Percentiles rank a stretch among this genome's conserved stretches.
Evolutionary conservation across 805 yeast genomes (phyloP).

Genomic region (Candida incommunis): DNA sequence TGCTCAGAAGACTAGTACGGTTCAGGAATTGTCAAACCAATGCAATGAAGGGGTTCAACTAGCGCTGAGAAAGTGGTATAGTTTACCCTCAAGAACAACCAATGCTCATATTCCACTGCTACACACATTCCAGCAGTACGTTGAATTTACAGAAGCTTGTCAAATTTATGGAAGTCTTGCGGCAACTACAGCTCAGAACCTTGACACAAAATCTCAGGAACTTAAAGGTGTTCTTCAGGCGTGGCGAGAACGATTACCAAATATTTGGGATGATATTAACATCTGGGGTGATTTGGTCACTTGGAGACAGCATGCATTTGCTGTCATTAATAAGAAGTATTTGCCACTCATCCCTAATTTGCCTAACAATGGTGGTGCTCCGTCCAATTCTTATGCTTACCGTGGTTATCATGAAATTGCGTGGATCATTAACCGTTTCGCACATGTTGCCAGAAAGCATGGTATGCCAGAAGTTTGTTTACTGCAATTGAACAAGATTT

Average conservation of each 20-base stretch:
- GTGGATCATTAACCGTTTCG: slow-evolving; percentile 96
- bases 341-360: slow-evolving; percentile 81
- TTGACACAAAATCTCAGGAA: slow-evolving; percentile 89
- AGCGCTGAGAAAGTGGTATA: slow-evolving; percentile 85
- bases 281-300: slow-evolving; percentile 96
- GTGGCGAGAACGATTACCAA: slow-evolving; percentile 96
- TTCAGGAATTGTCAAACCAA: slow-evolving; percentile 68
- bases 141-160: slow-evolving; percentile 93
- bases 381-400: slow-evolving; percentile 81
- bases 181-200: slow-evolving; percentile 80
- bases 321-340: slow-evolving; percentile 86
- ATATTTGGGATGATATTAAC: slow-evolving; percentile 93
- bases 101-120: slow-evolving; percentile 78
- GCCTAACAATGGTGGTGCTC: slow-evolving; percentile 38
- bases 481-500: slow-evolving; percentile 81
- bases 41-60: slow-evolving; percentile 96
- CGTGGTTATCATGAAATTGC: slow-evolving; percentile 98
- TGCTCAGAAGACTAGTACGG: slow-evolving; percentile 77
- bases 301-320: slow-evolving; percentile 98
- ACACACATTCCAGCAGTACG: slow-evolving; percentile 94
- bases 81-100: slow-evolving; percentile 52
- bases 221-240: slow-evolving; percentile 88
- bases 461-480: slow-evolving; percentile 95
- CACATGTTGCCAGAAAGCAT: slow-evolving; percentile 96
- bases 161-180: slow-evolving; percentile 81